Percentiles rank a stretch among this genome's conserved stretches.
Conservation (phyloP, 148 eudicot genomes). For the Cornus florida region DNA sequence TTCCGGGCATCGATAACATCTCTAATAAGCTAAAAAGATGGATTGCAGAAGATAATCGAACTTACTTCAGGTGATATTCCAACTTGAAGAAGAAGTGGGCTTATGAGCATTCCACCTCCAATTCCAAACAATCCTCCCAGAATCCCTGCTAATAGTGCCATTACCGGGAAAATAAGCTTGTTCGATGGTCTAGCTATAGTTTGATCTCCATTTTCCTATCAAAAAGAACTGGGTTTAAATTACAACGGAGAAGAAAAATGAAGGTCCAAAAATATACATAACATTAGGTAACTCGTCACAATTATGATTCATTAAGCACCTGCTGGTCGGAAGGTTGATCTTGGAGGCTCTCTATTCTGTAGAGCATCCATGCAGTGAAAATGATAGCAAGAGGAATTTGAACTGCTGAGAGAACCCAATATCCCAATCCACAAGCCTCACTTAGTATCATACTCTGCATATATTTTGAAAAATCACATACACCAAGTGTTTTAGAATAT, state of each 20-base stretch:
- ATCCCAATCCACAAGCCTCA: slow-evolving; percentile 55
- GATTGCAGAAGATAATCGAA: not conserved
- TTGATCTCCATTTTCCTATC: slow-evolving; percentile 27
- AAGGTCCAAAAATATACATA: not conserved
- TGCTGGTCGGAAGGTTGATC: slow-evolving; percentile 24
- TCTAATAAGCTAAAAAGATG: no score
- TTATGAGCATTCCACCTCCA: slow-evolving; percentile 73
- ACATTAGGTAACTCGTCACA: not conserved
- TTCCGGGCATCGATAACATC: not conserved
- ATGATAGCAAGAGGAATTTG: slow-evolving; percentile 60
- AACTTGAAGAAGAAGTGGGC: slow-evolving; percentile 65
- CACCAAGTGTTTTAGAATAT: not conserved
- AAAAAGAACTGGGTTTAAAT: slow-evolving; percentile 3
- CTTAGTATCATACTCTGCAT: slow-evolving; percentile 43
- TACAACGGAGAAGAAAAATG: not conserved
- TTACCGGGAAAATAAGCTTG: slow-evolving; percentile 42
- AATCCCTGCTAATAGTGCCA: slow-evolving; percentile 57
- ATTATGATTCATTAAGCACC: slow-evolving; percentile 25
- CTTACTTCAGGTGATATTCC: slow-evolving; percentile 57
- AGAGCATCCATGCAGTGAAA: slow-evolving; percentile 44
- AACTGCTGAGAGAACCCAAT: slow-evolving; percentile 53
- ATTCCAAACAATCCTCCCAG: slow-evolving; percentile 65
- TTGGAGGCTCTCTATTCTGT: slow-evolving; percentile 19
- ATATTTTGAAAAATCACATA: not conserved
- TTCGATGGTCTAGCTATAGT: slow-evolving; percentile 14